Evolutionary conservation across 2,329 filamentous ascomycete species (phyloP), one percentile per base, ranked within the genome.

Genomic region (Neocatenulostroma microsporum): DNA sequence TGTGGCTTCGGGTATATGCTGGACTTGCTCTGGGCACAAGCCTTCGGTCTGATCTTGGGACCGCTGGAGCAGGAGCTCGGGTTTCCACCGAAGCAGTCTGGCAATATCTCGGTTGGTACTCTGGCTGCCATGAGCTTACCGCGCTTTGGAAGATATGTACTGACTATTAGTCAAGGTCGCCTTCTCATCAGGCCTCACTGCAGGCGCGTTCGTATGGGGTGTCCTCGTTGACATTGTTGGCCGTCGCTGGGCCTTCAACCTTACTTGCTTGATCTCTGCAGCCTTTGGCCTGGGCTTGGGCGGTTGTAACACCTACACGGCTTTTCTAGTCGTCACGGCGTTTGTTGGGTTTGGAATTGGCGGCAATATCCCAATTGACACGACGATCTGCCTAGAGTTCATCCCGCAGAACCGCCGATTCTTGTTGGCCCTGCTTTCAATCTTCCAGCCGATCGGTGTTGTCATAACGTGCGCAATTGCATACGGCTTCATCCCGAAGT

Each of bases 1-100:
- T n/a, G n/a, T n/a, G 72, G 72, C 23, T 69, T 73, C 23, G 72
- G 72, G 2, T 74, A 74, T 47, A 54, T 74, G 26, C 61, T 77
- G 24, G 74, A 77, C 45, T 54, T 76, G 17, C 59, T 74, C 30
- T 77, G 72, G 70, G 71, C 73, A 3, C 73, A 76, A 44, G 73
- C 69, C 0, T 74, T 77, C 47, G 72, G 72, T 9, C 62, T 77
- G 2, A 65, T 74, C 0, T 53, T 74, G 12, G 67, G 66, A 8
- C 68, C 73, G 5, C 51, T 78, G 38, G 62, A 74, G 46, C 72
- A 76, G 49, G 74, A 78, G 51, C 51, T 77, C 15, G 72, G 71
- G 1, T 75, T 78, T 38, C 51, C 56, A 4, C 46, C 45, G 46
- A 48, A 55, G 19, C 48, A 66, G 36, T 59, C 58, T n/a, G 66